phyloP scores from a whole-genome alignment of 2,329 filamentous ascomycete genomes.

The Calonectria pseudoturangicola region DNA sequence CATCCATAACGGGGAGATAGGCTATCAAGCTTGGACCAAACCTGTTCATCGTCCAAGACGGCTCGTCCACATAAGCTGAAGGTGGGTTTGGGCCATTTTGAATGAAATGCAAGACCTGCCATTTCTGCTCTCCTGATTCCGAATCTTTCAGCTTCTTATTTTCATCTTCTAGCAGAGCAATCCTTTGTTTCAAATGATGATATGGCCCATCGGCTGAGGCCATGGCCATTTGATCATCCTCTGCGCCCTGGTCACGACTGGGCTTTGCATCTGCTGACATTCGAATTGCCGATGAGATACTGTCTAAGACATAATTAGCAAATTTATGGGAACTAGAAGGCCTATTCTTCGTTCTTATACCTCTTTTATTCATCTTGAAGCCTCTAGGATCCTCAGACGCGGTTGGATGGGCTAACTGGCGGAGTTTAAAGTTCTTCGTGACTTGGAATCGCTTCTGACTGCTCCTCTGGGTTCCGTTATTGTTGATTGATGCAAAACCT shows the following conservation, averaged over 20 bases:
- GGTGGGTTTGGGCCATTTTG: not conserved
- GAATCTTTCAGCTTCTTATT: not conserved
- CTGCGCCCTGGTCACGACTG: too few species aligned
- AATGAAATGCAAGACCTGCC: not conserved
- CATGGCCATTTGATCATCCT: too few species aligned
- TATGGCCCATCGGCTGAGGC: not conserved
- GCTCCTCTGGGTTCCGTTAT: too few species aligned
- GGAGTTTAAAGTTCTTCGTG: not conserved
- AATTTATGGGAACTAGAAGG: too few species aligned
- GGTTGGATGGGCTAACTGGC: not conserved
- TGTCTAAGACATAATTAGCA: too few species aligned
- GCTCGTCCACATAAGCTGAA: not conserved
- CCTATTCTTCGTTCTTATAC: too few species aligned
- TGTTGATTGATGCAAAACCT: not conserved
- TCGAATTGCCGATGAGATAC: too few species aligned
- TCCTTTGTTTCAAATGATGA: not conserved
- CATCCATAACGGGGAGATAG: not conserved
- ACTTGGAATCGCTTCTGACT: not conserved
- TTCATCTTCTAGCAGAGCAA: slow-evolving; percentile 2
- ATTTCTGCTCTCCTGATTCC: not conserved
- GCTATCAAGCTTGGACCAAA: not conserved
- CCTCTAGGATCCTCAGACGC: too few species aligned
- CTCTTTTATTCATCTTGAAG: too few species aligned
- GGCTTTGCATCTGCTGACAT: too few species aligned
- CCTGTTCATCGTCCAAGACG: not conserved